Evolutionary conservation across 179 eudicot genomes (phyloP), one percentile per base, ranked within the genome.

Genomic region (Silene noctiflora): DNA sequence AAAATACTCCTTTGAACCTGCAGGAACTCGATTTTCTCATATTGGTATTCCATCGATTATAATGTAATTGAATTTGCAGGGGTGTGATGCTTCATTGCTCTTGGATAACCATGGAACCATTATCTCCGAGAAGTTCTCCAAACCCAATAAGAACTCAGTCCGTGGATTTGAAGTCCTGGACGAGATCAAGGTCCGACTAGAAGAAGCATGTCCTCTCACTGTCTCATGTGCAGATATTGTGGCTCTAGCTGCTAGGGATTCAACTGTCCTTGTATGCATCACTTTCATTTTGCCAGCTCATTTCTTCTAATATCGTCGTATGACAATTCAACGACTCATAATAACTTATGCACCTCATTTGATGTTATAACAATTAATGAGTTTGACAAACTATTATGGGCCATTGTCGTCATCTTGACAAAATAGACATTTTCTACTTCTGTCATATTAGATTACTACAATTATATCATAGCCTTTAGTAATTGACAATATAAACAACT

Each of bases 171-270:
- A 94, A 78, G 93, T 94, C 48, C 75, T 92, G 0, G 98, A 92
- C 12, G 86, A 89, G 81, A 89, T 94, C 76, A 94, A 94, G 81
- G 81, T 88, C 6, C 93, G 83, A 12, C 77, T 94, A 8, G 98
- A 94, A 83, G 85, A 89, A 72, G 93, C 82, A 60, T 92, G 96
- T 81, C 98, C 98, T 7, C 81, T 79, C 39, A 89, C 93, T 0
- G 98, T 94, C 79, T 94, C 98, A 27, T 94, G 98, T 85, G 97
- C 98, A 22, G 98, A 94, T 85, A 84, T 89, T 71, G 13, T 94
- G 58, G 91, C 91, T 68, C 58, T 92, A 22, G 84, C 89, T 74
- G 96, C 97, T 14, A 89, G 94, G 71, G 97, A 92, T 75, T 90
- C 97, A 1, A 85, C 89, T 27, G 89, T 83, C 58, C 76, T 93